phyloP scores from a whole-genome alignment of 495 filamentous ascomycete species.

The Penicillium turbatum region DNA sequence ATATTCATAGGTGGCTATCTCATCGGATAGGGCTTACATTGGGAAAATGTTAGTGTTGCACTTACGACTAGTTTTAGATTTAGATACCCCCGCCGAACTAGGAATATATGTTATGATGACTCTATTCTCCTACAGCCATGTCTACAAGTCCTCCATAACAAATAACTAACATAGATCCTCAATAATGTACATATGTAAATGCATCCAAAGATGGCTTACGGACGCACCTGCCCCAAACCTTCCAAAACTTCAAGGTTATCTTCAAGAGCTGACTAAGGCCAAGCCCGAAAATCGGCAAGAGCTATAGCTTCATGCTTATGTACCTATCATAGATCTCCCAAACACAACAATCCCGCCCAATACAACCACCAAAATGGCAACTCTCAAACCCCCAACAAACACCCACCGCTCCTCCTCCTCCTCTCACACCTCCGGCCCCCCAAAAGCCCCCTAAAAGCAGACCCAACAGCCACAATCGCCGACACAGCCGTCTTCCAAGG shows the following conservation, averaged over 20 bases:
- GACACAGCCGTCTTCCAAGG: slow-evolving; percentile 72
- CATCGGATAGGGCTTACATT: background rate
- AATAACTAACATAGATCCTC: too few species aligned
- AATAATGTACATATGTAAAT: too few species aligned
- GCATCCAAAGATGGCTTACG: too few species aligned
- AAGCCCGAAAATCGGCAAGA: background rate
- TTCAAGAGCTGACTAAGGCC: too few species aligned
- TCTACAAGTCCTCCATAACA: too few species aligned
- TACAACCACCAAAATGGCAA: slow-evolving; percentile 18
- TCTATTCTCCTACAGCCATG: background rate
- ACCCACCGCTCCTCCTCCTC: slow-evolving; percentile 26
- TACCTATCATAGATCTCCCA: background rate
- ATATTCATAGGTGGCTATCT: background rate
- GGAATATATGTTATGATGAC: background rate
- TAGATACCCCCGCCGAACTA: background rate
- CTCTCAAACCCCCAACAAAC: slow-evolving; percentile 28
- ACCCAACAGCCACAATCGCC: slow-evolving; percentile 66
- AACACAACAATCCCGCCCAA: slow-evolving; percentile 5
- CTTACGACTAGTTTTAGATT: background rate
- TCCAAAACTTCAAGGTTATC: too few species aligned
- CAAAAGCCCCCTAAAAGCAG: slow-evolving; percentile 59
- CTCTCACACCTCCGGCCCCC: slow-evolving; percentile 19
- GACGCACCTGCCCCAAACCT: too few species aligned
- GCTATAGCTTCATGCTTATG: background rate
- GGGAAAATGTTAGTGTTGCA: background rate